These are phyloP conservation scores for Xylariaceae sp. DNA, from an alignment of 2,329 filamentous ascomycete genomes.

Conservation along the genomic window DNA sequence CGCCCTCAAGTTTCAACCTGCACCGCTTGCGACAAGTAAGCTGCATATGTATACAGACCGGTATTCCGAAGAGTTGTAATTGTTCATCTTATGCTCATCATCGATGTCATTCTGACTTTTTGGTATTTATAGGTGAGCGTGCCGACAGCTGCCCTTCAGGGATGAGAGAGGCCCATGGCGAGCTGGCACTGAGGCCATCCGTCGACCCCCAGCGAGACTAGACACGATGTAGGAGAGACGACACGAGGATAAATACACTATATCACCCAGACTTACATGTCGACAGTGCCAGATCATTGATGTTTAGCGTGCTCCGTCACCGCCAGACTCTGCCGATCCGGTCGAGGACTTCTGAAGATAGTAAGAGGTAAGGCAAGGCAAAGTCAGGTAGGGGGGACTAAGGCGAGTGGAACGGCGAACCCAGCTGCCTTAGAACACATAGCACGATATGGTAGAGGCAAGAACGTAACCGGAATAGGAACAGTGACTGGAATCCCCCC, in stretches of 20 bases:
- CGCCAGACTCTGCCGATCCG: neutral
- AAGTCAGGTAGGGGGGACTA: neutral
- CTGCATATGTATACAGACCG: neutral
- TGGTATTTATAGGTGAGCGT: neutral
- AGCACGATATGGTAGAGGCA: neutral
- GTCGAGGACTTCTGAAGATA: neutral
- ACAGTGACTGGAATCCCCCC: neutral
- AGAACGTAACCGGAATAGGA: neutral
- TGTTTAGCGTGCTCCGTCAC: neutral
- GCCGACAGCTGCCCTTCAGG: neutral
- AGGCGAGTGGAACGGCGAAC: neutral
- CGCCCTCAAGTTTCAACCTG: too few relatives aligned
- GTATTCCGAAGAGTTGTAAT: neutral
- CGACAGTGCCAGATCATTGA: neutral
- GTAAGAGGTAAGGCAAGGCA: neutral
- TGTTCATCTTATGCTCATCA: neutral
- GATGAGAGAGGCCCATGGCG: neutral
- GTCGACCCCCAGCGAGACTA: neutral
- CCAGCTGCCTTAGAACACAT: neutral
- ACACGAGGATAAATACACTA: neutral
- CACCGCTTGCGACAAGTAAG: neutral
- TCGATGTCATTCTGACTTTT: neutral
- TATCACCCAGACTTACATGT: neutral
- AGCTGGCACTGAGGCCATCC: neutral
- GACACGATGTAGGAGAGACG: neutral